phyloP scores from a whole-genome alignment of 331 rosid species.

The Malus hybrid region DNA sequence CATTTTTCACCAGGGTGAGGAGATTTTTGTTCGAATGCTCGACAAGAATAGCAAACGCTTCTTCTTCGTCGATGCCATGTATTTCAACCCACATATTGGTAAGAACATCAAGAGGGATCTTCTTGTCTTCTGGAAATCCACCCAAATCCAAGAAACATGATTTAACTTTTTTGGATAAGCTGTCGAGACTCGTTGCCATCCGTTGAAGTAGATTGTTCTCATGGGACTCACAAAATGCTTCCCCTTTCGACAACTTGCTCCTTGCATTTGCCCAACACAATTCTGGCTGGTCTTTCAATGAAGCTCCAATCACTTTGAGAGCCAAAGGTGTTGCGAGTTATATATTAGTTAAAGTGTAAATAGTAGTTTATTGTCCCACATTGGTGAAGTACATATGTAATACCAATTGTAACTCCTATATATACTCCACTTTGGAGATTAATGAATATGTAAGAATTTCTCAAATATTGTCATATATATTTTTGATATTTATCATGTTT shows the following conservation, averaged over 20 bases:
- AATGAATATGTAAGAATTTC: no score
- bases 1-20: constrained; percentile 69
- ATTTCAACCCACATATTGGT: constrained; percentile 81
- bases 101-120: constrained; percentile 71
- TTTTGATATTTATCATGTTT: no score
- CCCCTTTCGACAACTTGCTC: constrained; percentile 62
- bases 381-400: no score
- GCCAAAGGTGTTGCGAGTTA: constrained; percentile 33
- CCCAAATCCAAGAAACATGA: constrained; percentile 87
- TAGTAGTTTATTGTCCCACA: no score
- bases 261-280: constrained; percentile 69
- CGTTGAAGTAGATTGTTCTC: constrained; percentile 53
- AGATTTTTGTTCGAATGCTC: constrained; percentile 83
- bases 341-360: no score
- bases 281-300: constrained; percentile 62
- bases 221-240: constrained; percentile 65
- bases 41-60: constrained; percentile 62
- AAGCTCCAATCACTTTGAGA: constrained; percentile 94
- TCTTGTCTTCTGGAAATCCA: constrained; percentile 76
- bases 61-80: constrained; percentile 53
- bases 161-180: constrained; percentile 41
- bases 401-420: no score
- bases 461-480: no score
- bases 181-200: constrained; percentile 63
- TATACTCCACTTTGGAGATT: no score